Evolutionary conservation across 805 yeast genomes (phyloP), one percentile per base, ranked within the genome.

Genomic region (Wickerhamiella hasegawae): DNA sequence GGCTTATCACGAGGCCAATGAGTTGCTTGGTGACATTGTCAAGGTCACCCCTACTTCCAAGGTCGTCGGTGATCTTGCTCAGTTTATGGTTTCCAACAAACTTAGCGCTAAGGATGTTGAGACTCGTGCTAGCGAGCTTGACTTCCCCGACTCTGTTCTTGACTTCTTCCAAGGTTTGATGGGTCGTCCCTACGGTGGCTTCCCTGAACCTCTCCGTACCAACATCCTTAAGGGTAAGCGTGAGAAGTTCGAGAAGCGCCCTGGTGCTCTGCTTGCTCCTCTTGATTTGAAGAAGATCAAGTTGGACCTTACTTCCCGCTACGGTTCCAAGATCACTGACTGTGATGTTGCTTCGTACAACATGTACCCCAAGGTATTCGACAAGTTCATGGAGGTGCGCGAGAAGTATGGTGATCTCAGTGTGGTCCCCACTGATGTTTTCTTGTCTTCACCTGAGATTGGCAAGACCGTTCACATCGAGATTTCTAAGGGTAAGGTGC

Each of bases 31-130:
- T 44, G 99, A 90, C 58, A 72, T 90, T 55, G 97, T 90, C 51
- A 90, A 90, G 66, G 99, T 90, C 36, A 90, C 99, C 9, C 99
- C 99, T 41, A 90, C 98, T 18, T 85, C 97, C n/a, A 90, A 90
- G 68, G 98, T 90, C 52, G 99, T 90, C 44, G 98, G 98, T 51
- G 99, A 90, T 55, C 72, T 90, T 62, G 98, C 98, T n/a, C 99
- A 90, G 65, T 90, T 90, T 54, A 90, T 90, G 98, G 98, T 90
- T 41, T 73, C 94, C 32, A 90, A 90, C 68, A 84, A 84, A 61
- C 69, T 90, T 51, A 68, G 76, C 8, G 65, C 79, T 34, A 81
- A 79, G 50, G 99, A 90, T 53, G 93, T 90, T 43, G 68, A 66
- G 56, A 76, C 77, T 55, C 72, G 90, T 48, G 98, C 99, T 3